Base-by-base conservation (phyloP, 768 basidiomycete species). In the Termitomyces sp. region DNA sequence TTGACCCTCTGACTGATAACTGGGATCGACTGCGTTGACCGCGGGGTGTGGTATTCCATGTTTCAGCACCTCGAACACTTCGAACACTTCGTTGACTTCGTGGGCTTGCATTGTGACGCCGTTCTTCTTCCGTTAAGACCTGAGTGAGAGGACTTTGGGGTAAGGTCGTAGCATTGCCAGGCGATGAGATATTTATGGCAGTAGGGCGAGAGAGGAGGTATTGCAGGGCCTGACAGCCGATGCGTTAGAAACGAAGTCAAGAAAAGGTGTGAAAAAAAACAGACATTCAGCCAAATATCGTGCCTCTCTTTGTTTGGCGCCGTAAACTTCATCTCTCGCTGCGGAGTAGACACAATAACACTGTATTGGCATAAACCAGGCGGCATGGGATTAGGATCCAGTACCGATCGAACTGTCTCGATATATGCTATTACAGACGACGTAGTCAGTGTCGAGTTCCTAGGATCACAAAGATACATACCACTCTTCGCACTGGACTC, bases 291-390 rank as follows among this genome's bases (percentile, higher is more conserved):
- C 97, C 97, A 99, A 59, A 98, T 94, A 63, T 98, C 95, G 67
- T 99, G 97, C 53, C 95, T 80, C 62, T 98, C 97, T 68, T 91
- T 91, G 8, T 88, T 95, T 2, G 89, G 88, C 6, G 94, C 94
- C n/a, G 97, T 98, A 66, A 99, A 88, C 76, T 97, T 96, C 85
- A 98, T 97, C 73, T 99, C 97, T 56, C 96, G 81, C 59, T 94
- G 90, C 11, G 93, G 89, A 0, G 95, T 97, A 23, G 91, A 86
- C 55, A 99, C 86, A 42, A 99, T 78, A 25, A 99, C 89, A 59
- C 91, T 96, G 71, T 97, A 91, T 66, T 91, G 90, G 73, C 91
- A 84, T 60, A 98, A 73, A 27, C 94, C 96, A 51, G 94, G 91
- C 9, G 95, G 96, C 83, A 91, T 85, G n/a, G 91, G 91, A 69